Percentiles rank a stretch among this genome's conserved stretches.
These are phyloP conservation scores for Penicillium sp. DNA, from an alignment of 2,329 filamentous ascomycete species.

Conservation along the genomic window DNA sequence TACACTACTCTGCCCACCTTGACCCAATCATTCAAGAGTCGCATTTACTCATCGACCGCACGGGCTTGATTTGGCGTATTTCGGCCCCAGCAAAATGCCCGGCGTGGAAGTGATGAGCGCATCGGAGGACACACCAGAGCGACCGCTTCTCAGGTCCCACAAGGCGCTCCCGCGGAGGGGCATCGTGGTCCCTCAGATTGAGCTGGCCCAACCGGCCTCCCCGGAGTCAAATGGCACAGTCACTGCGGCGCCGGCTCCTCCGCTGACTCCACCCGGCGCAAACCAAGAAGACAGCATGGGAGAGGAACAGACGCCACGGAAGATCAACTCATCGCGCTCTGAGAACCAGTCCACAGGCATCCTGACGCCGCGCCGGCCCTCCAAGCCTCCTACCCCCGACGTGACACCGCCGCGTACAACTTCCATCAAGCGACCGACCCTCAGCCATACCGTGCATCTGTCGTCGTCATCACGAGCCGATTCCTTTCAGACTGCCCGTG, in stretches of 20 bases:
- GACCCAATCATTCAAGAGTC: background rate
- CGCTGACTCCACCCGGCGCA: conserved; percentile 47
- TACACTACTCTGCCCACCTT: background rate
- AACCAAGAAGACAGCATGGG: conserved; percentile 32
- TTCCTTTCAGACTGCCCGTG: conserved; percentile 74
- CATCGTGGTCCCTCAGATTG: conserved; percentile 34
- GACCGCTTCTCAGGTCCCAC: conserved; percentile 47
- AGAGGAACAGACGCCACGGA: conserved; percentile 30
- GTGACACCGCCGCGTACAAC: conserved; percentile 69
- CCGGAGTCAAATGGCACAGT: conserved; percentile 34
- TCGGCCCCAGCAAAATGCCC: conserved; percentile 9
- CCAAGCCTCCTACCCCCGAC: conserved; percentile 75
- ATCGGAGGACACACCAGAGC: conserved; percentile 38
- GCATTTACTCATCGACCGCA: background rate
- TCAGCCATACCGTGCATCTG: conserved; percentile 61
- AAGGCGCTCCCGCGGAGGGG: conserved; percentile 48
- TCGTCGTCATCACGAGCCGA: conserved; percentile 66
- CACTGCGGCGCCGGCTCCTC: conserved; percentile 39
- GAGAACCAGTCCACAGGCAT: conserved; percentile 32
- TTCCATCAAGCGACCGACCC: conserved; percentile 43
- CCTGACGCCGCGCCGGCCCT: conserved; percentile 67
- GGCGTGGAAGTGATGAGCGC: conserved; percentile 32
- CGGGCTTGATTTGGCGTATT: background rate
- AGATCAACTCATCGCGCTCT: conserved; percentile 35
- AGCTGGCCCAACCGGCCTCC: conserved; percentile 34